A percentile compares a stretch with the other conserved stretches of the same genome.
Conservation (phyloP, 2,329 filamentous ascomycete species). For the Fusarium agapanthi region DNA sequence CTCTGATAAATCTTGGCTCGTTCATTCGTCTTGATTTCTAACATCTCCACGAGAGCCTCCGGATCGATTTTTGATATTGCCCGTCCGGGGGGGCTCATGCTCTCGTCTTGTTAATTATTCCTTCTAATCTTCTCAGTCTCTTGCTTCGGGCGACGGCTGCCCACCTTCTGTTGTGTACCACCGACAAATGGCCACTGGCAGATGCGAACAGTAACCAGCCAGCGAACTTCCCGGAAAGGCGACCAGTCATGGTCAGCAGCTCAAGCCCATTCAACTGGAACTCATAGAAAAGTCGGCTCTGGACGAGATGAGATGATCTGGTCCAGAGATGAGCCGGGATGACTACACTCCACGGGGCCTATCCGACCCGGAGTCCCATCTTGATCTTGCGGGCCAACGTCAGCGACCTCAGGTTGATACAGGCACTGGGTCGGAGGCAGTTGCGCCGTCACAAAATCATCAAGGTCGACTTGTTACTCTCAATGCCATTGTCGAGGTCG, state of each 20-base stretch:
- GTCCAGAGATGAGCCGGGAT: slow-evolving; percentile 44
- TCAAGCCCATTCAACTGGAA: slow-evolving; percentile 36
- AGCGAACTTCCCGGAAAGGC: slow-evolving; percentile 25
- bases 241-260: slow-evolving; percentile 41
- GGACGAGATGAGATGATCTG: slow-evolving; percentile 44
- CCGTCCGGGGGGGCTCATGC: slow-evolving; percentile 29
- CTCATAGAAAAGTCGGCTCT: slow-evolving; percentile 38
- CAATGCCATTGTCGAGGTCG: slow-evolving; percentile 60
- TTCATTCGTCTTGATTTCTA: slow-evolving; percentile 42
- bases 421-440: slow-evolving; percentile 61
- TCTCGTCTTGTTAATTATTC: slow-evolving; percentile 30
- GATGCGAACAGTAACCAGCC: slow-evolving; percentile 35
- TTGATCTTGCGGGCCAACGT: slow-evolving; percentile 46
- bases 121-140: slow-evolving; percentile 26
- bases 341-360: slow-evolving; percentile 44
- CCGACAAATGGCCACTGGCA: slow-evolving; percentile 36
- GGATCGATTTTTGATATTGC: slow-evolving; percentile 38
- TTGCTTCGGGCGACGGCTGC: slow-evolving; percentile 33
- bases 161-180: slow-evolving; percentile 38
- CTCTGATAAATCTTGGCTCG: slow-evolving; percentile 44
- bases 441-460: slow-evolving; percentile 57
- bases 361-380: slow-evolving; percentile 45
- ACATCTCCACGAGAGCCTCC: slow-evolving; percentile 41
- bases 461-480: slow-evolving; percentile 57
- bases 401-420: slow-evolving; percentile 59